Percentiles rank a stretch among this genome's conserved stretches.
phyloP scores from a whole-genome alignment of 169 alveolate genomes.

The Plasmodium gallinaceum region DNA sequence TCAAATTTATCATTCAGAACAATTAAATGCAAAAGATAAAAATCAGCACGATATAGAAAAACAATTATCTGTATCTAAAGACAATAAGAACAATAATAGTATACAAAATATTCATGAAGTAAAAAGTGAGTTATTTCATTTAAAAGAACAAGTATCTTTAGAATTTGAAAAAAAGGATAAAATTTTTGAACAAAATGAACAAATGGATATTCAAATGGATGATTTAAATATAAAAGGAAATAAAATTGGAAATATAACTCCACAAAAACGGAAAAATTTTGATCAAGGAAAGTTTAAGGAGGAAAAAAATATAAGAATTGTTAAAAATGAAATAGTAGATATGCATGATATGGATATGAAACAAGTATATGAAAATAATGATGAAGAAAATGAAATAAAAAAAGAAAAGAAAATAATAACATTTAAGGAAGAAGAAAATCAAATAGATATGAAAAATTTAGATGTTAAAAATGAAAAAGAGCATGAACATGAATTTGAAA shows the following conservation, averaged over 20 bases:
- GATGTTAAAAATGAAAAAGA: background rate
- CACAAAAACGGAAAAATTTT: too few species aligned
- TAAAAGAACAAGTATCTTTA: background rate
- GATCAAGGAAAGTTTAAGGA: background rate
- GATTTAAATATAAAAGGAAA: too few species aligned
- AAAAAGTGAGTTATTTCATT: too few species aligned
- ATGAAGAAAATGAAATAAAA: background rate
- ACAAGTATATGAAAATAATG: background rate
- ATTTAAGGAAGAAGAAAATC: background rate
- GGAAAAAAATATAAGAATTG: background rate
- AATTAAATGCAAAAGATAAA: too few species aligned
- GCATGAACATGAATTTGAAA: slow-evolving; percentile 1
- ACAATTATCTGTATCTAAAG: too few species aligned
- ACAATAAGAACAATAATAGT: too few species aligned
- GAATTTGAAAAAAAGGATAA: slow-evolving; percentile 4
- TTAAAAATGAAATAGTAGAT: background rate
- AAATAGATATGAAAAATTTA: background rate
- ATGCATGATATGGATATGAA: background rate
- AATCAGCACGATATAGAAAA: too few species aligned
- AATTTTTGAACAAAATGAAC: background rate
- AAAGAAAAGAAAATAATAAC: too few species aligned
- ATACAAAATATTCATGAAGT: too few species aligned
- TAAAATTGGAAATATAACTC: too few species aligned
- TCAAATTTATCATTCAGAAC: background rate
- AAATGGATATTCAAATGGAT: background rate